Conservation (phyloP, 768 basidiomycete species). For the Kwoniella shandongensis region DNA sequence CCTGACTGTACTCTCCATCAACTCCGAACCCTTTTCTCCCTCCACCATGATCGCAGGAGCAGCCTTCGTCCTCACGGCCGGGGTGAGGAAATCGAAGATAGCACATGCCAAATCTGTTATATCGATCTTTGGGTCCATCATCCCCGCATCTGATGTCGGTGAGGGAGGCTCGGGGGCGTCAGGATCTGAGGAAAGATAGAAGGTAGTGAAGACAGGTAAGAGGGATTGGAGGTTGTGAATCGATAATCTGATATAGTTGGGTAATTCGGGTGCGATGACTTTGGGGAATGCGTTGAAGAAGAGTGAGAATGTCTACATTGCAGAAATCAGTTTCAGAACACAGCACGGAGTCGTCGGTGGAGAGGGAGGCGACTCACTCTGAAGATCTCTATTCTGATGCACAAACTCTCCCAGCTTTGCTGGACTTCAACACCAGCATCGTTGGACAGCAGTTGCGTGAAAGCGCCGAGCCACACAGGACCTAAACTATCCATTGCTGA, state of each 20-base stretch:
- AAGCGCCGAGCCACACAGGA: constrained; percentile 88
- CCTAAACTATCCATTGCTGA: constrained; percentile 77
- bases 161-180: constrained; percentile 61
- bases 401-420: constrained; percentile 76
- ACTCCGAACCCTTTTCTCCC: constrained; percentile 21
- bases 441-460: constrained; percentile 69
- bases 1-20: constrained; percentile 33
- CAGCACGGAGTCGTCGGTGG: neutral
- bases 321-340: neutral
- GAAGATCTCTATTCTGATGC: constrained; percentile 79
- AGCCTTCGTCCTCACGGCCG: constrained; percentile 63
- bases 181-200: constrained; percentile 52
- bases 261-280: constrained; percentile 60
- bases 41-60: constrained; percentile 67
- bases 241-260: constrained; percentile 47
- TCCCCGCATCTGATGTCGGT: constrained; percentile 33
- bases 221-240: constrained; percentile 61
- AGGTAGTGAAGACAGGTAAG: constrained; percentile 55
- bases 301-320: constrained; percentile 68
- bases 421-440: constrained; percentile 67
- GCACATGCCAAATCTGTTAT: constrained; percentile 74
- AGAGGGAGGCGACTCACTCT: constrained; percentile 60
- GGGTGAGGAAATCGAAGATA: constrained; percentile 75
- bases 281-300: constrained; percentile 81
- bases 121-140: constrained; percentile 62